These are phyloP conservation scores for Ammopiptanthus mongolicus DNA, from an alignment of 306 rosid species.

Conservation along the genomic window DNA sequence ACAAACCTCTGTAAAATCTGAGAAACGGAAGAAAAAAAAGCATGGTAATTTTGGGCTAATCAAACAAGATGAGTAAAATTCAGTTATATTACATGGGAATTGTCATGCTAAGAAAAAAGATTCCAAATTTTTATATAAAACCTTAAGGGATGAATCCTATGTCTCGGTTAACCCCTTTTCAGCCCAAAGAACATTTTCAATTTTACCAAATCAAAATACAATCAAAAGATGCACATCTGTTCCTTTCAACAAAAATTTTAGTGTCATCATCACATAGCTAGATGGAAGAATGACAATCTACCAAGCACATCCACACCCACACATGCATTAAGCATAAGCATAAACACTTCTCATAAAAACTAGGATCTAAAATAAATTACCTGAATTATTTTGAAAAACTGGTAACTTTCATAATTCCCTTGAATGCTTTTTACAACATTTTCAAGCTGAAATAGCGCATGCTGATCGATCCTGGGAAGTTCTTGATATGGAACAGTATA, in stretches of 20 bases:
- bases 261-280: neutral
- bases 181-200: neutral
- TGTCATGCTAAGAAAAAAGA: neutral
- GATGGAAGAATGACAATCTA: neutral
- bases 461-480: conserved; percentile 90
- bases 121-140: neutral
- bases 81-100: conserved; percentile 10
- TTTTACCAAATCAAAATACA: neutral
- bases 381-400: conserved; percentile 97
- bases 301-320: neutral
- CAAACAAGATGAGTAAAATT: conserved; percentile 8
- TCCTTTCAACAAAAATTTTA: neutral
- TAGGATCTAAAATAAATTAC: conserved; percentile 31
- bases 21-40: conserved; percentile 7
- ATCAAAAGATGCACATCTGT: conserved; percentile 1
- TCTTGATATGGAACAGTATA: conserved; percentile 56
- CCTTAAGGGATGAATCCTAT: neutral
- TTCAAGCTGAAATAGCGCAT: conserved; percentile 91
- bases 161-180: neutral
- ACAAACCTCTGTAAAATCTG: conserved; percentile 95
- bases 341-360: neutral
- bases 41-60: conserved; percentile 1
- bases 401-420: conserved; percentile 85
- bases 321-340: neutral
- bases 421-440: conserved; percentile 62